Conservation (phyloP, 2,329 filamentous ascomycete genomes). For the Talaromyces sp. region DNA sequence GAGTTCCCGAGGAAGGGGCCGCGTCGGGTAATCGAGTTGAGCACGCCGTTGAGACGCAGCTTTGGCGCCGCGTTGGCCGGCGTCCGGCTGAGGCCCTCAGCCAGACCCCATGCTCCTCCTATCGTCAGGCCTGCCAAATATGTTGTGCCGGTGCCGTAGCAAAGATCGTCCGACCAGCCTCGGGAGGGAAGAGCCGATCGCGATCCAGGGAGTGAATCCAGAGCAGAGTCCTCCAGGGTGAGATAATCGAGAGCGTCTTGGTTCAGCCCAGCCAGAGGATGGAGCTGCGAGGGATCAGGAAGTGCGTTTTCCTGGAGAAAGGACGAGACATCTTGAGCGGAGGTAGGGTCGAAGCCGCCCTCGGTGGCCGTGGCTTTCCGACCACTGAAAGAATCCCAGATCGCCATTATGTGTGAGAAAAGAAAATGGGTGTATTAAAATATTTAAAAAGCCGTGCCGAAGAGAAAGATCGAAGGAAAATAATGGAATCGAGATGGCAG, state of each 20-base stretch:
- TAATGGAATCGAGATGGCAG: background rate
- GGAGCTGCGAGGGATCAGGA: slow-evolving; percentile 80
- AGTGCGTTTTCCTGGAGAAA: slow-evolving; percentile 75
- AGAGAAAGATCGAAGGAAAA: background rate
- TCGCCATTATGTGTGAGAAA: slow-evolving; percentile 40
- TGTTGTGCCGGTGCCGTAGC: slow-evolving; percentile 92
- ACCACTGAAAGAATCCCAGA: slow-evolving; percentile 59
- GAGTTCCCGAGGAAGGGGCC: slow-evolving; percentile 96
- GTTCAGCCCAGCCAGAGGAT: slow-evolving; percentile 90
- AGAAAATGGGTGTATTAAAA: slow-evolving; percentile 1
- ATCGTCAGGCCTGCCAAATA: slow-evolving; percentile 82
- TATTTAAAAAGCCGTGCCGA: background rate
- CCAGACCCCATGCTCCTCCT: slow-evolving; percentile 87
- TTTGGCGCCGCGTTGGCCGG: slow-evolving; percentile 73
- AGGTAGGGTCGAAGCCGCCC: slow-evolving; percentile 64
- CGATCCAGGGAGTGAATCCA: slow-evolving; percentile 78
- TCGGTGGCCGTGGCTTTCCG: slow-evolving; percentile 51
- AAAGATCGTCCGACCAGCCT: slow-evolving; percentile 96
- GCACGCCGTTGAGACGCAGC: slow-evolving; percentile 84
- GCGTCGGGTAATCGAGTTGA: slow-evolving; percentile 88
- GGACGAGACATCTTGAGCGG: slow-evolving; percentile 74
- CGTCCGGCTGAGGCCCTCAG: slow-evolving; percentile 75
- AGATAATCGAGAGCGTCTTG: slow-evolving; percentile 93
- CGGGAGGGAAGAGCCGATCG: slow-evolving; percentile 87
- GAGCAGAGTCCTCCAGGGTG: slow-evolving; percentile 81